These are phyloP conservation scores for Micractinium conductrix DNA, from an alignment of 139 green algal species.

Conservation along the genomic window DNA sequence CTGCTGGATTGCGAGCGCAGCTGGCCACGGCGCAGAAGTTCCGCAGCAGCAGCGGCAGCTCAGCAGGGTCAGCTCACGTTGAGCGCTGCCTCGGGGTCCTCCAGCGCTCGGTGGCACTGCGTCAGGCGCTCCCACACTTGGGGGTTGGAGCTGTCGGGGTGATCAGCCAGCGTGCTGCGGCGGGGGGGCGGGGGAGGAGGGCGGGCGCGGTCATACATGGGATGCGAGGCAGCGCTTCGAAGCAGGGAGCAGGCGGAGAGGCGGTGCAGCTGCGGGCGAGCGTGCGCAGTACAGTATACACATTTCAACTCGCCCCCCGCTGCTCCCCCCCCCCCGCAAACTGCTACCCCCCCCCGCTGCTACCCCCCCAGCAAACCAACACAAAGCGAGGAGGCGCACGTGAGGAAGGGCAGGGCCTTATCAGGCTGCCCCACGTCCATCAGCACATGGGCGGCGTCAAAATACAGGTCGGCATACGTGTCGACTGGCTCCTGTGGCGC, in stretches of 20 bases:
- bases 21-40: neutral
- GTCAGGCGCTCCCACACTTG: constrained; percentile 63
- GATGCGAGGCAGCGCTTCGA: too few species aligned
- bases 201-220: too few species aligned
- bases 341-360: too few species aligned
- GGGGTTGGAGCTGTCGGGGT: constrained; percentile 48
- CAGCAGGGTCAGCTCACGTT: constrained; percentile 51
- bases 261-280: too few species aligned
- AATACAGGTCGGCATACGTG: constrained; percentile 71
- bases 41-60: neutral
- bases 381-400: too few species aligned
- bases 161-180: constrained; percentile 1
- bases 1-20: too few species aligned
- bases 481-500: constrained; percentile 44
- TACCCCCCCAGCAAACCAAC: too few species aligned
- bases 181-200: neutral
- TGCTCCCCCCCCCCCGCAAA: too few species aligned
- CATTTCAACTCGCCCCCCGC: neutral
- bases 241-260: too few species aligned
- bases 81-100: constrained; percentile 33
- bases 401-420: constrained; percentile 58
- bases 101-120: constrained; percentile 53
- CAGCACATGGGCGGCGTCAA: constrained; percentile 61
- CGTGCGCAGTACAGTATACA: too few species aligned
- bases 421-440: constrained; percentile 44